A percentile compares a stretch with the other conserved stretches of the same genome.
Evolutionary conservation across 2,329 filamentous ascomycete genomes (phyloP).

Genomic region (Arthroderma uncinatum): DNA sequence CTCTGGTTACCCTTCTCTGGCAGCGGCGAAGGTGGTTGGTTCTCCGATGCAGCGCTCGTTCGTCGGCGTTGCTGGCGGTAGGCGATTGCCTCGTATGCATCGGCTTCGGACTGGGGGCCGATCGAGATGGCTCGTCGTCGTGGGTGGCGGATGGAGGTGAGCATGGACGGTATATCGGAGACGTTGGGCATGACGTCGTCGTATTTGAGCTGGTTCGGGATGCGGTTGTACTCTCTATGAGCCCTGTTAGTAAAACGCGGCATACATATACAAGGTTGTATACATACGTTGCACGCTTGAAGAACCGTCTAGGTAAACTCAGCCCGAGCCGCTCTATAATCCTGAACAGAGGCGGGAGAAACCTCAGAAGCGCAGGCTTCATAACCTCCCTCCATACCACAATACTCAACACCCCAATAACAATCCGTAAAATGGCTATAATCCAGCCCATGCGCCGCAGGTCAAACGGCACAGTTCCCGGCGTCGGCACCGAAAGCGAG

Average conservation of each 20-base stretch:
- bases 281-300: conserved; percentile 65
- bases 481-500: conserved; percentile 43
- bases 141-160: conserved; percentile 71
- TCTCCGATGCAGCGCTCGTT: conserved; percentile 43
- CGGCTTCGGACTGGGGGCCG: conserved; percentile 88
- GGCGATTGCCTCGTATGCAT: conserved; percentile 89
- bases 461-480: conserved; percentile 53
- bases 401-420: conserved; percentile 70
- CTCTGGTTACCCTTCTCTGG: background rate
- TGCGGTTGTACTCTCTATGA: conserved; percentile 63
- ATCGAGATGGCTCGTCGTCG: conserved; percentile 72
- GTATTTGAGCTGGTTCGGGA: conserved; percentile 60
- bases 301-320: conserved; percentile 77
- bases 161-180: conserved; percentile 72
- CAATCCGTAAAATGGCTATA: conserved; percentile 54
- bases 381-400: conserved; percentile 83
- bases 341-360: conserved; percentile 77
- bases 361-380: conserved; percentile 69
- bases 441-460: conserved; percentile 55
- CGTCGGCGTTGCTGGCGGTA: conserved; percentile 64
- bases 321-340: conserved; percentile 69
- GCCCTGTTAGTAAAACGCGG: conserved; percentile 2
- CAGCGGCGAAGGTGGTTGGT: conserved; percentile 18
- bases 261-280: background rate
- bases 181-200: conserved; percentile 85